phyloP scores from a whole-genome alignment of 495 filamentous ascomycete genomes.

The Viridothelium virens region DNA sequence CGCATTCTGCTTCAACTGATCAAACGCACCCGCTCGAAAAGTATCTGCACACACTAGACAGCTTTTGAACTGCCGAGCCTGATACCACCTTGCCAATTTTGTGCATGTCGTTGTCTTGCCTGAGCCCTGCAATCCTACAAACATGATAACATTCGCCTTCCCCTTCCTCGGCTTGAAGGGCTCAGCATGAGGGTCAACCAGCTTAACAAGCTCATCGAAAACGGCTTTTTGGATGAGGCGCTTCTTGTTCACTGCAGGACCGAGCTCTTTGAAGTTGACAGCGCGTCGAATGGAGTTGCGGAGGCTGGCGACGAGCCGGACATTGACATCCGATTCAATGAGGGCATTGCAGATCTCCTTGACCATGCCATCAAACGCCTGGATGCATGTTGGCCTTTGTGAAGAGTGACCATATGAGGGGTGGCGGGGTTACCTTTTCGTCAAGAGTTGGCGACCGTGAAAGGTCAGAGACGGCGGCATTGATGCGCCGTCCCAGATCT shows the following conservation, averaged over 20 bases:
- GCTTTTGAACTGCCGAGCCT: constrained; percentile 85
- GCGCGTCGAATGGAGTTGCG: constrained; percentile 84
- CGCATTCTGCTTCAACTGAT: constrained; percentile 97
- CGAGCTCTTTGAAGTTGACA: constrained; percentile 89
- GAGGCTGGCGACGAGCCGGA: constrained; percentile 83
- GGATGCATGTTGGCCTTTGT: constrained; percentile 16
- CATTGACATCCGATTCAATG: constrained; percentile 92
- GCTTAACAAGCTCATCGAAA: constrained; percentile 89
- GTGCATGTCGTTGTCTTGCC: constrained; percentile 99
- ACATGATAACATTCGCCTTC: constrained; percentile 96
- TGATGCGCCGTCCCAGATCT: constrained; percentile 97
- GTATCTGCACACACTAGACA: constrained; percentile 97
- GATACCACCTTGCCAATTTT: constrained; percentile 92
- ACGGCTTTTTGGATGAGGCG: constrained; percentile 96
- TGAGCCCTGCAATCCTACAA: constrained; percentile 92
- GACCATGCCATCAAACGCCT: constrained; percentile 97
- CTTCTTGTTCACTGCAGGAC: constrained; percentile 90
- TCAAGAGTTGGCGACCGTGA: constrained; percentile 86
- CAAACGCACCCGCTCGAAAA: constrained; percentile 95
- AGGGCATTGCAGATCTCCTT: constrained; percentile 94
- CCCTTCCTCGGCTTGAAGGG: constrained; percentile 97
- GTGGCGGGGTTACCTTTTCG: constrained; percentile 63
- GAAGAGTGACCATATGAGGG: no score
- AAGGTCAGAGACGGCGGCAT: constrained; percentile 88
- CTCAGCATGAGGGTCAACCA: constrained; percentile 93